phyloP scores from a whole-genome alignment of 192 early-diverging fungal species.

The Coemansia sp. region DNA sequence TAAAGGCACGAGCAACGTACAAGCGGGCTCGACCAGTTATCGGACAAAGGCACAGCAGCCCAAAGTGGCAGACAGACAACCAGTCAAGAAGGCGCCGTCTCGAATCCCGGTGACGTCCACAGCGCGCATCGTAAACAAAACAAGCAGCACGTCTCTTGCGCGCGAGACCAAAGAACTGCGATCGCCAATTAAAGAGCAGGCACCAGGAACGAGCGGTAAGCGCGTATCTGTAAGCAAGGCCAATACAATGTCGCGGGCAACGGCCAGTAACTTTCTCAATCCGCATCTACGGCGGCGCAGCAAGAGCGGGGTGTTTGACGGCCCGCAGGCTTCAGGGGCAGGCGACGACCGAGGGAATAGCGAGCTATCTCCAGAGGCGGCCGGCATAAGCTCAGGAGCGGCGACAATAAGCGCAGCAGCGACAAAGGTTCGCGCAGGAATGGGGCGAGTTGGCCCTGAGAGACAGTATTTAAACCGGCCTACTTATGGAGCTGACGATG shows the following conservation, averaged over 20 bases:
- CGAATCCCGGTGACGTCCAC: constrained; percentile 9
- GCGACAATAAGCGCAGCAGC: constrained; percentile 44
- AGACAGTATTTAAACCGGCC: constrained; percentile 29
- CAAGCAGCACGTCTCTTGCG: constrained; percentile 10
- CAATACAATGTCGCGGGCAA: constrained; percentile 48
- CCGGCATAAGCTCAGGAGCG: constrained; percentile 16
- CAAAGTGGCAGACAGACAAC: not conserved
- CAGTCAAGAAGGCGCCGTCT: not conserved
- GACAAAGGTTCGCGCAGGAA: constrained; percentile 22
- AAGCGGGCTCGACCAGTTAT: not conserved
- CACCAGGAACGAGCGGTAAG: not conserved
- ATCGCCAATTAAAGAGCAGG: not conserved
- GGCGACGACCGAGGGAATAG: not conserved
- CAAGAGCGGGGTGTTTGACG: constrained; percentile 51
- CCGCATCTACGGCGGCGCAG: constrained; percentile 49
- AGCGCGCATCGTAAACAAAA: not conserved
- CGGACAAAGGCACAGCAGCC: constrained; percentile 10
- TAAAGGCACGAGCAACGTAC: constrained; percentile 8
- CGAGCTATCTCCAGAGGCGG: not conserved
- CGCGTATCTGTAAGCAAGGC: constrained; percentile 4
- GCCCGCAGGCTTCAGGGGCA: constrained; percentile 13
- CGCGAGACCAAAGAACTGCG: constrained; percentile 11
- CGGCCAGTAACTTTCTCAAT: constrained; percentile 53
- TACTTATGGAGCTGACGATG: constrained; percentile 7
- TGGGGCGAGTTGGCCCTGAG: constrained; percentile 24